Evolutionary conservation across 176 grass and related monocot species (phyloP).

Genomic region (Aegilops longissima): DNA sequence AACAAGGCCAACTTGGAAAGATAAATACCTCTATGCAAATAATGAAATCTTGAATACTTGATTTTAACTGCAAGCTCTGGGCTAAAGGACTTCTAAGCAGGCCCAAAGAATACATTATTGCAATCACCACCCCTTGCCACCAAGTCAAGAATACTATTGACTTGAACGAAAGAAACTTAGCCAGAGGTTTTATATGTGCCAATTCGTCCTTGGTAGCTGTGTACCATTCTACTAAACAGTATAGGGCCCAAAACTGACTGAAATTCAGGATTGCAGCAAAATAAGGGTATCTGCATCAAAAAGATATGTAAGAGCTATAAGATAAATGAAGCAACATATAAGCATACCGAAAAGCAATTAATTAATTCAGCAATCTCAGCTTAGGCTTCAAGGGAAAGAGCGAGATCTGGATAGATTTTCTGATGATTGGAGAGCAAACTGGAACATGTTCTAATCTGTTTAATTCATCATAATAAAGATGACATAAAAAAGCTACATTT

Average conservation of each 20-base stretch:
- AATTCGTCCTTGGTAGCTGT: slow-evolving; percentile 90
- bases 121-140: slow-evolving; percentile 97
- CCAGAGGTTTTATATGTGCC: slow-evolving; percentile 82
- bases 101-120: slow-evolving; percentile 79
- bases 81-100: slow-evolving; percentile 89
- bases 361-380: slow-evolving; percentile 11
- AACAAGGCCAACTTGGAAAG: neutral
- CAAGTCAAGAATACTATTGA: slow-evolving; percentile 98
- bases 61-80: slow-evolving; percentile 85
- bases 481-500: neutral
- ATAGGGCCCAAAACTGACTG: slow-evolving; percentile 97
- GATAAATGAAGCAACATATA: slow-evolving; percentile 27
- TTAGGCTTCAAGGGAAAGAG: slow-evolving; percentile 5
- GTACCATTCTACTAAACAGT: slow-evolving; percentile 94
- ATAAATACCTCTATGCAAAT: slow-evolving; percentile 97
- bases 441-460: neutral
- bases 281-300: slow-evolving; percentile 81
- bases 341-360: slow-evolving; percentile 5
- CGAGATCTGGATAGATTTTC: neutral
- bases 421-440: neutral
- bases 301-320: slow-evolving; percentile 6
- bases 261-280: slow-evolving; percentile 89
- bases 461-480: slow-evolving; percentile 3
- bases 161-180: slow-evolving; percentile 94
- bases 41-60: slow-evolving; percentile 94